phyloP scores from a whole-genome alignment of 345 rosid species.

The Tarenaya hassleriana region DNA sequence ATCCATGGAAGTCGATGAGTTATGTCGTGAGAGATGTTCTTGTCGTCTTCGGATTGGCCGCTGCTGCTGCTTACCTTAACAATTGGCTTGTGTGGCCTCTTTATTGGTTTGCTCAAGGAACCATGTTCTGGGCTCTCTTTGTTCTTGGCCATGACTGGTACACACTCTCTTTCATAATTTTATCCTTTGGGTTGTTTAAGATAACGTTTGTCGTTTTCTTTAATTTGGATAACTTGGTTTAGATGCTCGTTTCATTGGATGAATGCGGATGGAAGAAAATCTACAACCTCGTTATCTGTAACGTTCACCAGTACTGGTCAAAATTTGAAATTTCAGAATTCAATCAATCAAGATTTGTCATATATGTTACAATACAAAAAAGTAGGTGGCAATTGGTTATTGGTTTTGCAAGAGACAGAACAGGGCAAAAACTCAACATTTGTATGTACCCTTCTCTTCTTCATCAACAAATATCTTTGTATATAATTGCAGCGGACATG shows the following conservation, averaged over 20 bases:
- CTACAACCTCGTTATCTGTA: too few species aligned
- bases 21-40: constrained; percentile 71
- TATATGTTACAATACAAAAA: constrained; percentile 12
- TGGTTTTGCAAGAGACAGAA: constrained; percentile 4
- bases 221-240: too few species aligned
- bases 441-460: too few species aligned
- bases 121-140: constrained; percentile 97
- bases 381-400: constrained; percentile 9
- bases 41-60: constrained; percentile 65
- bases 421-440: too few species aligned
- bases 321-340: too few species aligned
- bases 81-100: constrained; percentile 85
- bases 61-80: constrained; percentile 63
- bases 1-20: constrained; percentile 74
- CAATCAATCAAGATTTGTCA: background rate
- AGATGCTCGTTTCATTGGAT: background rate
- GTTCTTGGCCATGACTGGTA: constrained; percentile 98
- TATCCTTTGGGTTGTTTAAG: too few species aligned
- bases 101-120: constrained; percentile 86
- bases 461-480: background rate
- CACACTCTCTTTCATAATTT: background rate
- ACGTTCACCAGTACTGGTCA: too few species aligned
- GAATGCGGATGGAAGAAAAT: background rate
- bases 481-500: constrained; percentile 63
- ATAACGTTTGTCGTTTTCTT: too few species aligned